Base-by-base conservation (phyloP, 2,329 filamentous ascomycete genomes). In the Penicillium sp. region DNA sequence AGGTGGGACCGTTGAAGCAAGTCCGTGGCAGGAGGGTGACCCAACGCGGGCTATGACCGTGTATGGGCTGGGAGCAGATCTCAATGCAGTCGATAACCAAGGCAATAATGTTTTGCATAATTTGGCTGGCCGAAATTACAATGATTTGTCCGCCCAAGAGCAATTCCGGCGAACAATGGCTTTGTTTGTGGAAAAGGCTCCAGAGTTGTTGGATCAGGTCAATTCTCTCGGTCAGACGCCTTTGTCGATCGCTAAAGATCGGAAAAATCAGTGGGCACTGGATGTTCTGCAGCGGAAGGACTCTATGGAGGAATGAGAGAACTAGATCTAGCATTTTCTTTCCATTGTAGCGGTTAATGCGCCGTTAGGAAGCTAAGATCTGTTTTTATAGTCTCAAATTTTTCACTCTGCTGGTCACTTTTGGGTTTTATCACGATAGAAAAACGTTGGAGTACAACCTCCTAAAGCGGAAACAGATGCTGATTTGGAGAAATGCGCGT, bases 31-130 rank as follows among this genome's bases (percentile, higher is more conserved):
- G 33, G 58, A 60, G 38, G 58, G 35, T 13, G 58, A 57, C 19
- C n/a, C 16, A 1, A 63, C 53, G 10, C 61, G 61, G 40, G 57
- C 60, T 6, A 57, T 62, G 60, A 19, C 43, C 3, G 14, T 63
- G 16, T 63, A 55, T 52, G 55, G 61, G 37, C 30, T 35, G 19
- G 61, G 61, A 3, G 61, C 61, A 10, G 38, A 63, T 56, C 33
- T 63, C 22, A 42, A 25, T 0, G 61, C 51, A 10, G 13, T 56
- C 0, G 58, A 60, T 30, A 3, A 60, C 28, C 26, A 58, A 1
- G 51, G 51, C 1, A 58, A 61, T 16, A 63, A 57, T 3, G 61
- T 58, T 2, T 30, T 63, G 26, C 61, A 63, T 55, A 14, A 45
- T 30, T 6, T 62, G 13, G 60, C 60, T 4, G 54, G 51, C 7